These are phyloP conservation scores for Tephrocybe sp. DNA, from an alignment of 768 basidiomycete species.

Conservation along the genomic window DNA sequence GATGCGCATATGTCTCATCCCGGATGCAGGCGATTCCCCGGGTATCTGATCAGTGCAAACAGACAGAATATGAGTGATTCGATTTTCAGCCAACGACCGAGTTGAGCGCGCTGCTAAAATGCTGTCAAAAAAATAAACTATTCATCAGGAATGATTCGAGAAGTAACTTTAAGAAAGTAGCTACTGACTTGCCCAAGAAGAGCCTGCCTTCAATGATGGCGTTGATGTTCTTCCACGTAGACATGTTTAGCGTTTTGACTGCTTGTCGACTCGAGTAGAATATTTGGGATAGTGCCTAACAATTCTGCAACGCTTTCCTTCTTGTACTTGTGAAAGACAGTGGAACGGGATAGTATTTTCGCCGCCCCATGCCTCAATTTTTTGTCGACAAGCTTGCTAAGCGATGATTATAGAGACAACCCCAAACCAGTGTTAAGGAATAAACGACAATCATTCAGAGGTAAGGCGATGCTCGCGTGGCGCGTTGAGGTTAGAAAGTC, in stretches of 20 bases:
- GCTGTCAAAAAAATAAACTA: constrained; percentile 36
- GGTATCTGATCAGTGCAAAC: constrained; percentile 75
- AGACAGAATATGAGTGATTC: constrained; percentile 79
- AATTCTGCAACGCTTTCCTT: constrained; percentile 11
- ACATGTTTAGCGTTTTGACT: constrained; percentile 34
- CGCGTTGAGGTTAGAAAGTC: constrained; percentile 11
- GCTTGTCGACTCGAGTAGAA: constrained; percentile 16
- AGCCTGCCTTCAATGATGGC: constrained; percentile 63
- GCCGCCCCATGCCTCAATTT: constrained; percentile 25
- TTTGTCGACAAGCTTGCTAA: constrained; percentile 20
- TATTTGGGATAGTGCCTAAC: constrained; percentile 15
- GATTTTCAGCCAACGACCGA: constrained; percentile 68
- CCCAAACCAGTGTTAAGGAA: constrained; percentile 33
- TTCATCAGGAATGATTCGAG: constrained; percentile 8
- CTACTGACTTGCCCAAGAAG: constrained; percentile 74
- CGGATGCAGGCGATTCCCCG: constrained; percentile 68
- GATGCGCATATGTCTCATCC: constrained; percentile 69
- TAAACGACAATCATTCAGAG: constrained; percentile 18
- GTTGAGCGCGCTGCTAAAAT: constrained; percentile 71
- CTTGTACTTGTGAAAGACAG: constrained; percentile 24
- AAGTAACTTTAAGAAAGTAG: constrained; percentile 18
- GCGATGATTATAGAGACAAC: constrained; percentile 18
- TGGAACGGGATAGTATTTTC: constrained; percentile 20
- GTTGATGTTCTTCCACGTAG: constrained; percentile 75
- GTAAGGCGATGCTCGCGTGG: constrained; percentile 28